Base-by-base conservation (phyloP, 2,329 filamentous ascomycete species). In the Cladosporium austrohemisphaericum region DNA sequence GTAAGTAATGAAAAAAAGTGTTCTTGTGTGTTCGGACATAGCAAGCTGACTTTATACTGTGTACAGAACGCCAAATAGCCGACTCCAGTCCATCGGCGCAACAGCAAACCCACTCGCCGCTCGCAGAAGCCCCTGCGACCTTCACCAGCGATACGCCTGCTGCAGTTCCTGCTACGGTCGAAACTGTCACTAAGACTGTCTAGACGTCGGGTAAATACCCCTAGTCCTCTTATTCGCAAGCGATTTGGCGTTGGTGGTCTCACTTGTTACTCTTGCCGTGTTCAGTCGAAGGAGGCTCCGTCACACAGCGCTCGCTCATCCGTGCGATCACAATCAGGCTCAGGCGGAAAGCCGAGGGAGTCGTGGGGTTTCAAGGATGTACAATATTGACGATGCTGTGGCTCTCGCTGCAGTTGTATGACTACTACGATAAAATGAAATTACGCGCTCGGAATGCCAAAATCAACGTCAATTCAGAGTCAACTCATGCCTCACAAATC, bases 1-100 rank as follows among this genome's bases (percentile, higher is more conserved):
- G 85, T 86, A 53, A 51, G 57, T 53, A 29, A 4, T 19, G 3
- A 20, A n/a, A n/a, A n/a, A n/a, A 6, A 8, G 7, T 33, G 6
- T 10, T 16, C 14, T 33, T 33, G 31, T 5, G 7, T 33, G 7
- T 22, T 36, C 13, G 13, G 16, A 35, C 3, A 1, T 8, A 13
- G 5, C 13, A 11, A 7, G 36, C 19, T 23, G 11, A 25, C 19
- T 25, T 25, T 4, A 4, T 38, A 22, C 7, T 3, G 4, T 22
- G n/a, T 3, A 38, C 19, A 57, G 55, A 57, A 37, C 51, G 55
- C 6, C 56, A 58, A 37, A 52, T 58, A 4, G 29, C 49, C 9
- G 53, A 54, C 26, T 10, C 19, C 3, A 47, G 38, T 19, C 31
- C 52, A 18, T 19, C 38, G n/a, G 19, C 43, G 37, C 18, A 26